These are phyloP conservation scores for Backusella macrospora DNA, from an alignment of 192 early-diverging fungal species.

Conservation along the genomic window DNA sequence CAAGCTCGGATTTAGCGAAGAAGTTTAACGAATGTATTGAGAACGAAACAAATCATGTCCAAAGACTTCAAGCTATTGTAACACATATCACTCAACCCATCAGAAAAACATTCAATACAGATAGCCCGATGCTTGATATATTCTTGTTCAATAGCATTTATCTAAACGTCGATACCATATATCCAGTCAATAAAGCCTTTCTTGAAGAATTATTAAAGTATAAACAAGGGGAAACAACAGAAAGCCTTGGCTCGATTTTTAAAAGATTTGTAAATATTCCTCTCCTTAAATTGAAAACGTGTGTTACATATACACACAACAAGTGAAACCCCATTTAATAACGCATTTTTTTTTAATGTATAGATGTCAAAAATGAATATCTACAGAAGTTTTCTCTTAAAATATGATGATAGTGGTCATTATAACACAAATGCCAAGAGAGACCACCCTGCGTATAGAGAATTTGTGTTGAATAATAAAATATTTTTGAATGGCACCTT, in stretches of 20 bases:
- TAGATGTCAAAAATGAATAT: neutral
- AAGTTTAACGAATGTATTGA: neutral
- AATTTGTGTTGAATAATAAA: neutral
- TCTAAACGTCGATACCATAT: constrained; percentile 55
- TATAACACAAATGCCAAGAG: neutral
- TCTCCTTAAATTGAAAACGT: constrained; percentile 6
- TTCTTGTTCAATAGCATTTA: constrained; percentile 57
- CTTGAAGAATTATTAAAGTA: constrained; percentile 32
- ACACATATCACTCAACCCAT: neutral
- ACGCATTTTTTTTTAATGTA: neutral
- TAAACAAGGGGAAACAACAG: neutral
- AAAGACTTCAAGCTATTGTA: neutral
- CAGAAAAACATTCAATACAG: neutral
- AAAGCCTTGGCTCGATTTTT: constrained; percentile 4
- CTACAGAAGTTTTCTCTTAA: constrained; percentile 15
- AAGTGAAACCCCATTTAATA: neutral
- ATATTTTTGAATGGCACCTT: neutral
- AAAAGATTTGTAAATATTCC: constrained; percentile 11
- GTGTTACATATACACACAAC: neutral
- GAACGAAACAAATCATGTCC: neutral
- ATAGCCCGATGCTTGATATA: constrained; percentile 46
- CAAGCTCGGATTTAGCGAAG: neutral
- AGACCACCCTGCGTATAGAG: neutral
- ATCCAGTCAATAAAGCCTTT: constrained; percentile 55
- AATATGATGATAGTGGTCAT: neutral